Evolutionary conservation across 345 rosid genomes (phyloP).

Genomic region (Hibiscus syriacus): DNA sequence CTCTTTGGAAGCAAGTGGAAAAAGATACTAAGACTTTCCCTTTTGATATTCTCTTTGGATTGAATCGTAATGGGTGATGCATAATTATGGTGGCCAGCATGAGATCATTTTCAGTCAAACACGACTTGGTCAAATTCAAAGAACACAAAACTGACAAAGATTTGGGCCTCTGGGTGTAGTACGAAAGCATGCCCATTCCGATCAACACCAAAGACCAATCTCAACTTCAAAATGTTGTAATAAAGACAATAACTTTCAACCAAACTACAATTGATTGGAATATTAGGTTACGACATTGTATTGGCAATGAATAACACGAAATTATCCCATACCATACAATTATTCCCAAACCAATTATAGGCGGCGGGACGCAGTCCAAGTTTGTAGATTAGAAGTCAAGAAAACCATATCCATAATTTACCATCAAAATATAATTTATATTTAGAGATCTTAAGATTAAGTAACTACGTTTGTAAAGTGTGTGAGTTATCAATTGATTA

Average conservation of each 20-base stretch:
- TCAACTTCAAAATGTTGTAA: not conserved
- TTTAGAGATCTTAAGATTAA: too few species aligned
- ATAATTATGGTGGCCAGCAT: not conserved
- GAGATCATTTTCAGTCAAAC: not conserved
- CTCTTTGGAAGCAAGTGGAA: slow-evolving; percentile 7
- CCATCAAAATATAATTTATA: not conserved
- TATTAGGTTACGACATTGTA: too few species aligned
- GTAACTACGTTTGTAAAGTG: too few species aligned
- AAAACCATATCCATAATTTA: not conserved
- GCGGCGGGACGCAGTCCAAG: not conserved
- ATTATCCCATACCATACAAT: not conserved
- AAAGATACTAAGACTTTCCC: not conserved
- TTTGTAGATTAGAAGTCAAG: not conserved
- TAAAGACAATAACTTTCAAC: not conserved
- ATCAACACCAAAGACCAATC: not conserved
- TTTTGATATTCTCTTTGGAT: not conserved
- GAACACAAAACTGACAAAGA: not conserved
- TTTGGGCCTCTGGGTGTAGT: not conserved
- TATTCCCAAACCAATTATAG: not conserved
- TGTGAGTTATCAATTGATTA: too few species aligned
- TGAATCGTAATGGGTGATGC: not conserved
- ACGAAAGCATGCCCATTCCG: not conserved
- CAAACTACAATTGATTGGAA: too few species aligned
- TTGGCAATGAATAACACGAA: not conserved
- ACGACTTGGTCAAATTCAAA: not conserved